Evolutionary conservation across 2,329 filamentous ascomycete genomes (phyloP).

Genomic region (Penicillium sp.): DNA sequence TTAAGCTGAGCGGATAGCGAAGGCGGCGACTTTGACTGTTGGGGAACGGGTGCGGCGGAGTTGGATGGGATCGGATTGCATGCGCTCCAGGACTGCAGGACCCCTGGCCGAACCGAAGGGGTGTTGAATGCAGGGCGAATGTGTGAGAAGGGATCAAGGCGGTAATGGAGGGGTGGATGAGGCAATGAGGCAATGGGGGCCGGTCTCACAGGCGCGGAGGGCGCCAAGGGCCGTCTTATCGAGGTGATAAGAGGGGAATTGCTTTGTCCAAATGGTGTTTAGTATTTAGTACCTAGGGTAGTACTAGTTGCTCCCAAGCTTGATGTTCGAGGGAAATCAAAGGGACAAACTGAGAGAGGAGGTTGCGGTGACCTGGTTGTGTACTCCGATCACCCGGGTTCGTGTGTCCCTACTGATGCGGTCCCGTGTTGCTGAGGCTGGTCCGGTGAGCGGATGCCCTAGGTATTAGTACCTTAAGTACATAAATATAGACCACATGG

Average conservation of each 20-base stretch:
- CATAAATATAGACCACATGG: no score
- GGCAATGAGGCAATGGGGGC: slow-evolving; percentile 24
- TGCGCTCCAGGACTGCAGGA: slow-evolving; percentile 4
- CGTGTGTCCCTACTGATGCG: neutral
- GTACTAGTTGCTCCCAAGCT: no score
- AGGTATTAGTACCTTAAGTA: no score
- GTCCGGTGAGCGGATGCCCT: neutral
- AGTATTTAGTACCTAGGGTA: no score
- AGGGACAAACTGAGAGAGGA: no score
- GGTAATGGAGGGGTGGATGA: slow-evolving; percentile 22
- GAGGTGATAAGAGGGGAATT: slow-evolving; percentile 23
- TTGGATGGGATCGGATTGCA: neutral
- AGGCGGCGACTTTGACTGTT: neutral
- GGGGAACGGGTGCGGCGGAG: neutral
- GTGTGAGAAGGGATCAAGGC: slow-evolving; percentile 20
- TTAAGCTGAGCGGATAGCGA: neutral
- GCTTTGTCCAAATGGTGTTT: no score
- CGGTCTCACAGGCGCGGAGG: slow-evolving; percentile 28
- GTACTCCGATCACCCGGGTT: neutral
- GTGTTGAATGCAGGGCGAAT: slow-evolving; percentile 15
- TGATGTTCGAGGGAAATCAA: no score
- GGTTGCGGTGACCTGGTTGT: no score
- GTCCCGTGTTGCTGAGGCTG: slow-evolving; percentile 2
- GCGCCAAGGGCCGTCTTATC: slow-evolving; percentile 28
- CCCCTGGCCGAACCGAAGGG: neutral